phyloP scores from a whole-genome alignment of 164 flowering plant genomes.

The Magnolia changhungtana region DNA sequence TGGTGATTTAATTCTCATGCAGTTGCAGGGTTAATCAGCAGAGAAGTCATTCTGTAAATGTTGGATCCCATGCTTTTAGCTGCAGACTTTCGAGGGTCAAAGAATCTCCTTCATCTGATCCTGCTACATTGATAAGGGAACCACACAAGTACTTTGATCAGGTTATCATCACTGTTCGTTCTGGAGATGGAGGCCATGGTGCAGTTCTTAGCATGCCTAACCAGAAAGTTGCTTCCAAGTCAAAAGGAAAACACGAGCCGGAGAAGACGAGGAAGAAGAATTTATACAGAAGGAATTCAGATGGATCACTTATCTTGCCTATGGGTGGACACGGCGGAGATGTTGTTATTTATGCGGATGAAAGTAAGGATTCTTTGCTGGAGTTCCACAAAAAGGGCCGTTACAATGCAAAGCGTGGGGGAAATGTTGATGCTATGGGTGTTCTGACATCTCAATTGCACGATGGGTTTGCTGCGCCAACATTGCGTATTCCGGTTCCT shows the following conservation, averaged over 20 bases:
- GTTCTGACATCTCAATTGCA: constrained; percentile 62
- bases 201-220: constrained; percentile 67
- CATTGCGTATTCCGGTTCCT: constrained; percentile 93
- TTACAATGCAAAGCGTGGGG: constrained; percentile 90
- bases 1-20: no score
- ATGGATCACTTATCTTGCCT: constrained; percentile 88
- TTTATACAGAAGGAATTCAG: constrained; percentile 66
- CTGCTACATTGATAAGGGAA: constrained; percentile 47
- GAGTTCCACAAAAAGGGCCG: constrained; percentile 68
- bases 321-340: constrained; percentile 96
- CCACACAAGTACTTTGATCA: constrained; percentile 94
- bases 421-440: constrained; percentile 89
- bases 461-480: constrained; percentile 69
- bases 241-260: constrained; percentile 41
- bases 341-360: constrained; percentile 82
- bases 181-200: constrained; percentile 99
- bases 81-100: constrained; percentile 46
- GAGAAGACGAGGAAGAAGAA: constrained; percentile 41
- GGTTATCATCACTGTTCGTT: constrained; percentile 76
- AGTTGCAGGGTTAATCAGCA: constrained; percentile 27
- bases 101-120: constrained; percentile 36
- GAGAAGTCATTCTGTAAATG: constrained; percentile 7
- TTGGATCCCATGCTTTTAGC: not conserved
- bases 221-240: constrained; percentile 36
- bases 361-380: constrained; percentile 64